phyloP scores from a whole-genome alignment of 1,139 yeast genomes.

The Hyphopichia buzzinii region DNA sequence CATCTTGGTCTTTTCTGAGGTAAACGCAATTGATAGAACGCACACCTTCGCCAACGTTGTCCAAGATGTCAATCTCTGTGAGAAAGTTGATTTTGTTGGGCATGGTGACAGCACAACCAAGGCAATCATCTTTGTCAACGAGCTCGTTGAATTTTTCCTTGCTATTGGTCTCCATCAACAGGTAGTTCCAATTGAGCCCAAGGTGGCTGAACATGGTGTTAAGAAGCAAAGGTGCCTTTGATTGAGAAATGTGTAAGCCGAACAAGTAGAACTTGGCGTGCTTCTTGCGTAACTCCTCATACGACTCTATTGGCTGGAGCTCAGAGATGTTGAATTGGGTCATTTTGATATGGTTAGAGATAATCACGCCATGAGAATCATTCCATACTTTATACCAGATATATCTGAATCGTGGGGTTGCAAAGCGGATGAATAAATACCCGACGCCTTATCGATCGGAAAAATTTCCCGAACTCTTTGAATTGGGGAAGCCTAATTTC shows the following conservation, averaged over 20 bases:
- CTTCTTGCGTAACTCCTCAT: too few species aligned
- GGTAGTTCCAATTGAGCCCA: constrained; percentile 15
- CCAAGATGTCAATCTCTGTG: constrained; percentile 20
- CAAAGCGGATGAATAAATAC: too few species aligned
- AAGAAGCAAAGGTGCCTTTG: constrained; percentile 19
- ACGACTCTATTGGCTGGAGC: too few species aligned
- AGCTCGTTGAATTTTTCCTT: constrained; percentile 13
- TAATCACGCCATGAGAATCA: too few species aligned
- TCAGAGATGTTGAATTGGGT: too few species aligned
- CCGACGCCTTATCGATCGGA: too few species aligned
- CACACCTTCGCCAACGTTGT: constrained; percentile 20
- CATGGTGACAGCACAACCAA: constrained; percentile 29
- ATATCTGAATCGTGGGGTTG: too few species aligned
- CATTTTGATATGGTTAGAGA: too few species aligned
- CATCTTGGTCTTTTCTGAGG: constrained; percentile 13
- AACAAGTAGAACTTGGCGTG: too few species aligned
- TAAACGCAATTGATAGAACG: constrained; percentile 31
- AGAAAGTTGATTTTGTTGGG: constrained; percentile 23
- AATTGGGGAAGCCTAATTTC: too few species aligned
- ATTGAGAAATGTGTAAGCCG: constrained; percentile 15
- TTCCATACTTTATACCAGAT: too few species aligned
- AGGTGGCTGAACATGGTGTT: constrained; percentile 14
- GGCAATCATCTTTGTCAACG: constrained; percentile 12
- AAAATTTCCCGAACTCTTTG: too few species aligned
- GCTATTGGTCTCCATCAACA: constrained; percentile 16